Conservation (phyloP, 441 rosid species). For the Pelargonium hybrid region DNA sequence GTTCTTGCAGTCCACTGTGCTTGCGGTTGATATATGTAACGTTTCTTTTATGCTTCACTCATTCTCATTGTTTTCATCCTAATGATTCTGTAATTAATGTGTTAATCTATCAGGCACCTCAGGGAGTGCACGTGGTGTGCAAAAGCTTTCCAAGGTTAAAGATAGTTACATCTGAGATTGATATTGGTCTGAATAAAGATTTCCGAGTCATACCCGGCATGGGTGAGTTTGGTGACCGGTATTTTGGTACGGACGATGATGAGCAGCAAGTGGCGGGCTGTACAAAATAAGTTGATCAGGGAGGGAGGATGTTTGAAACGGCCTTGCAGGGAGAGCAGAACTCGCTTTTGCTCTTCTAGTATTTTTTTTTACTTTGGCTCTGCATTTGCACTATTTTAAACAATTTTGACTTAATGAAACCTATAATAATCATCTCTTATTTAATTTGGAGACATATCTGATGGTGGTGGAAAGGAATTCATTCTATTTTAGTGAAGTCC, state of each 20-base stretch:
- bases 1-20: slow-evolving; percentile 16
- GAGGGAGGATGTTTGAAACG: not conserved
- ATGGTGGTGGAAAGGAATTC: not conserved
- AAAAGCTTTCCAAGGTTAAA: slow-evolving; percentile 77
- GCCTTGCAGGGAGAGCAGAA: slow-evolving; percentile 7
- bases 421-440: not conserved
- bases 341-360: not conserved
- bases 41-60: not conserved
- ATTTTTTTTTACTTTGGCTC: slow-evolving; percentile 13
- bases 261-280: slow-evolving; percentile 31
- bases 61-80: too few relatives aligned
- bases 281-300: slow-evolving; percentile 9
- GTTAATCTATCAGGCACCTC: slow-evolving; percentile 61
- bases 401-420: slow-evolving; percentile 35
- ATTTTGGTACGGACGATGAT: slow-evolving; percentile 88
- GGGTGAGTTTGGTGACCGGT: slow-evolving; percentile 98
- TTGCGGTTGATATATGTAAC: not conserved
- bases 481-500: too few relatives aligned
- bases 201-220: slow-evolving; percentile 90
- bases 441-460: not conserved
- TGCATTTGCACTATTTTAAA: slow-evolving; percentile 19
- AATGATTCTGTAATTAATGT: not conserved
- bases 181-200: slow-evolving; percentile 68
- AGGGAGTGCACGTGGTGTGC: slow-evolving; percentile 95
- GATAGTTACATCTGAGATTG: slow-evolving; percentile 94